Conservation (phyloP, 2,329 filamentous ascomycete species). For the Diaporthe sp. region DNA sequence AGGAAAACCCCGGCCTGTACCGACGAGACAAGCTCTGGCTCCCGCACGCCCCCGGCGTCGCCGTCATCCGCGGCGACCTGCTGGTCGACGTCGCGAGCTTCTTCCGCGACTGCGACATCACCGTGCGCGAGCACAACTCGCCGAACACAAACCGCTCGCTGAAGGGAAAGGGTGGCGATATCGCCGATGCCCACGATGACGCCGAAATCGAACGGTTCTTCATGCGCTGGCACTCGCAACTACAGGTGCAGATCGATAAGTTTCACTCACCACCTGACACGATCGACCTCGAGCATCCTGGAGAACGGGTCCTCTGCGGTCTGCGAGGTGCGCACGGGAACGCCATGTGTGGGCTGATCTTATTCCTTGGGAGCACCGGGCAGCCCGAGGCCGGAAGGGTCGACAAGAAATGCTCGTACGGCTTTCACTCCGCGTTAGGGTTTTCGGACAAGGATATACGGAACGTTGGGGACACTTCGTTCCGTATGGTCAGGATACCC, state of each 20-base stretch:
- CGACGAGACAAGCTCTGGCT: background rate
- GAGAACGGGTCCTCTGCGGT: background rate
- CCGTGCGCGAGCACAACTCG: background rate
- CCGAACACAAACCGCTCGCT: background rate
- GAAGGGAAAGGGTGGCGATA: background rate
- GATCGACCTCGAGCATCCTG: background rate
- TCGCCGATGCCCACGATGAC: background rate
- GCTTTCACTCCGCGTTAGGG: background rate
- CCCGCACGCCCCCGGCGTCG: background rate
- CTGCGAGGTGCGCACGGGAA: background rate
- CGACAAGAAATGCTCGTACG: background rate
- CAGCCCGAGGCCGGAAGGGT: background rate
- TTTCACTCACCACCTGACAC: background rate
- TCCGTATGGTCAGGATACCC: background rate
- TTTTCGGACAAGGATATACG: fast-evolving
- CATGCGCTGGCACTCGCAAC: background rate
- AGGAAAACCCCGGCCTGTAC: background rate
- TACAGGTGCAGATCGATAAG: background rate
- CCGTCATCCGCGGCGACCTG: background rate
- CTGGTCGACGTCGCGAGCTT: background rate
- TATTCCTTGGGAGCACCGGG: background rate
- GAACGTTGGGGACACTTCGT: background rate
- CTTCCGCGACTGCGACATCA: slow-evolving; percentile 11
- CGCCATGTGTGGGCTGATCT: background rate
- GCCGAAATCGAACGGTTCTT: background rate